phyloP scores from a whole-genome alignment of 768 basidiomycete genomes.

The Butyriboletus loyo region DNA sequence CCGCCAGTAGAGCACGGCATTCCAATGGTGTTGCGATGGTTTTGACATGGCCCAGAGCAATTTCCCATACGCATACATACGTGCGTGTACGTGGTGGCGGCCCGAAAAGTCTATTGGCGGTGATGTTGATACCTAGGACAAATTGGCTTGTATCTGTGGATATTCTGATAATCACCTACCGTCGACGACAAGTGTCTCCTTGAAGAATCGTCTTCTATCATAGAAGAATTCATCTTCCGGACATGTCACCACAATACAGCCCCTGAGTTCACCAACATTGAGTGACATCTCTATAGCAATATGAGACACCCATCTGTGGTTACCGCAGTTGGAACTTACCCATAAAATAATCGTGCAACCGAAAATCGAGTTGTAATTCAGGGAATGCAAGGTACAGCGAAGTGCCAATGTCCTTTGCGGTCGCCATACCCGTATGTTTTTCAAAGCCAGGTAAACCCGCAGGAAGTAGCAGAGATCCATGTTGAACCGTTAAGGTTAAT shows the following conservation, averaged over 20 bases:
- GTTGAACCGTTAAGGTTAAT: slow-evolving; percentile 50
- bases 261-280: slow-evolving; percentile 61
- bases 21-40: slow-evolving; percentile 54
- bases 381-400: slow-evolving; percentile 59
- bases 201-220: slow-evolving; percentile 14
- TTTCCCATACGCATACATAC: slow-evolving; percentile 94
- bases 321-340: slow-evolving; percentile 43
- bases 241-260: slow-evolving; percentile 47
- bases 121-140: slow-evolving; percentile 65
- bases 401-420: slow-evolving; percentile 45
- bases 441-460: slow-evolving; percentile 66
- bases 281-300: slow-evolving; percentile 65
- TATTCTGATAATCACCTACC: slow-evolving; percentile 30
- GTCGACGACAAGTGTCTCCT: slow-evolving; percentile 47
- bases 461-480: slow-evolving; percentile 60
- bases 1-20: slow-evolving; percentile 47
- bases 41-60: slow-evolving; percentile 65
- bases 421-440: slow-evolving; percentile 16
- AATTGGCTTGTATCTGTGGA: background rate
- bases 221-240: slow-evolving; percentile 39
- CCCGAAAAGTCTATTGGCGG: slow-evolving; percentile 85
- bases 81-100: slow-evolving; percentile 79
- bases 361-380: slow-evolving; percentile 69
- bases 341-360: slow-evolving; percentile 87
- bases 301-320: slow-evolving; percentile 7